Evolutionary conservation across 768 basidiomycete species (phyloP).

Genomic region (Pleurotus eryngii): DNA sequence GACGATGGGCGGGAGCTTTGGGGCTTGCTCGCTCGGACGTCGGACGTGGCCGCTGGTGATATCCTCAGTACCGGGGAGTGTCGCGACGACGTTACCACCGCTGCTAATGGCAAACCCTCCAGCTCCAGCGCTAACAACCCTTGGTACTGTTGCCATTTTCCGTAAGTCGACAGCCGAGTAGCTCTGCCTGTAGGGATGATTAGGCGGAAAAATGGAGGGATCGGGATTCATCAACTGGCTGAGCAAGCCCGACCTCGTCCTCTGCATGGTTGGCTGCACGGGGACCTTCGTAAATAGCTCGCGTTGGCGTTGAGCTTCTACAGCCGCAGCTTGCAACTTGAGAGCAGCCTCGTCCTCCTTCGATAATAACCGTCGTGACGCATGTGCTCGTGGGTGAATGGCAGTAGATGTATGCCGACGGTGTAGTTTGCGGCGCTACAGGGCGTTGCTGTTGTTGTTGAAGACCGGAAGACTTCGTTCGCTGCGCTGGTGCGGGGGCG

Average conservation of each 20-base stretch:
- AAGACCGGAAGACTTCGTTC: background rate
- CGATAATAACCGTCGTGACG: background rate
- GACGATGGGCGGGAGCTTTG: background rate
- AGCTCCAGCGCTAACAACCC: constrained; percentile 6
- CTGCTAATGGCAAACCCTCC: constrained; percentile 13
- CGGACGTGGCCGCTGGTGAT: background rate
- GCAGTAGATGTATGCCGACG: constrained; percentile 3
- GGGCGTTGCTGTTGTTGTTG: constrained; percentile 1
- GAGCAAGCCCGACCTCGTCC: constrained; percentile 52
- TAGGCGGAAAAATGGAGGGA: constrained; percentile 53
- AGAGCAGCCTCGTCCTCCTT: constrained; percentile 16
- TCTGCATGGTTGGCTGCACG: constrained; percentile 34
- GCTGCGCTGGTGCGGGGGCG: background rate
- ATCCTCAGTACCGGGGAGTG: constrained; percentile 5
- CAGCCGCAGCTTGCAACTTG: constrained; percentile 47
- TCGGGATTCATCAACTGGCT: constrained; percentile 73
- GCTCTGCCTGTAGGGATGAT: constrained; percentile 56
- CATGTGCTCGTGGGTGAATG: background rate
- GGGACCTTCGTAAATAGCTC: constrained; percentile 77
- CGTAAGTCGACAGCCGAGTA: constrained; percentile 39
- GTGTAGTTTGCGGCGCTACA: background rate
- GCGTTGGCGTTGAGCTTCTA: constrained; percentile 60
- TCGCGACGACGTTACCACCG: constrained; percentile 8
- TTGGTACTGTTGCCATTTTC: constrained; percentile 35
- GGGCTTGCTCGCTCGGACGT: background rate